phyloP scores from a whole-genome alignment of 495 filamentous ascomycete genomes.

The Penicillium coffeae region DNA sequence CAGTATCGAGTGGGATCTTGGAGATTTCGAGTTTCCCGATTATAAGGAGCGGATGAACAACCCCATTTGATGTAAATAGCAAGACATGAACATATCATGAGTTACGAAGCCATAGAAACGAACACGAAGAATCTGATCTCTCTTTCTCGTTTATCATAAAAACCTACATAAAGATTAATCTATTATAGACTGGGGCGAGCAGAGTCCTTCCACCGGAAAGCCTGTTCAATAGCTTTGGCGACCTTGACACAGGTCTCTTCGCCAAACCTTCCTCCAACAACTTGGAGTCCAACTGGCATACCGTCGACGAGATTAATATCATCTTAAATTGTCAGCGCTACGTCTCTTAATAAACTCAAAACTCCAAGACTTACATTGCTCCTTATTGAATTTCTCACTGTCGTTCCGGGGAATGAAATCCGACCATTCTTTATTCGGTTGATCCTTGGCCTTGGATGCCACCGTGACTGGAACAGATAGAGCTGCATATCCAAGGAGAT shows the following conservation, averaged over 20 bases:
- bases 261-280: constrained; percentile 46
- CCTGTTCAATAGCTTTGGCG: constrained; percentile 34
- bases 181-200: constrained; percentile 12
- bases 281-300: constrained; percentile 53
- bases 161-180: no score
- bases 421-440: constrained; percentile 28
- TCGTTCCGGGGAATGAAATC: constrained; percentile 35
- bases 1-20: constrained; percentile 25
- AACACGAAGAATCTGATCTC: no score
- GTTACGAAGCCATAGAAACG: no score
- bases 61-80: constrained; percentile 12
- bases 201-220: constrained; percentile 12
- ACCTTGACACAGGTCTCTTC: constrained; percentile 48
- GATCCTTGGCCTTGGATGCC: constrained; percentile 27
- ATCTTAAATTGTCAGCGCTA: constrained; percentile 20
- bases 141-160: no score
- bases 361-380: constrained; percentile 35
- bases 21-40: constrained; percentile 27
- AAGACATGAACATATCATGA: not conserved
- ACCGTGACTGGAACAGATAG: constrained; percentile 50
- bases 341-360: not conserved
- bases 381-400: constrained; percentile 42
- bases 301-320: constrained; percentile 44
- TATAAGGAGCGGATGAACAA: constrained; percentile 28
- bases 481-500: constrained; percentile 62